Base-by-base conservation (phyloP, 2,329 filamentous ascomycete species). In the Hirsutella thompsonii region DNA sequence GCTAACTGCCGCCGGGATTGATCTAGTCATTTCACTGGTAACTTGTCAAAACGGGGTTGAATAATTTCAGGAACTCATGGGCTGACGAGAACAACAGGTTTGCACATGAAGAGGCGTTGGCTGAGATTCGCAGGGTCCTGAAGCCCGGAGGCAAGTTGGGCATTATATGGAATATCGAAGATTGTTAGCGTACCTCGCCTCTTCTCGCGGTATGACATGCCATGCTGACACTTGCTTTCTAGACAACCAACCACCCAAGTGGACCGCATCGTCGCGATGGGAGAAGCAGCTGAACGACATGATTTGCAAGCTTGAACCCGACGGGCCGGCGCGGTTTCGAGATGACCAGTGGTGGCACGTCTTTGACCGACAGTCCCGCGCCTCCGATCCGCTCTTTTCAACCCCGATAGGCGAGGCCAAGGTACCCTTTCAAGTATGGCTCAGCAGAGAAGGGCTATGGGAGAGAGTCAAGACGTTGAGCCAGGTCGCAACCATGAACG, bases 111-210 rank as follows among this genome's bases (percentile, higher is more conserved):
- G 68, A 74, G 29, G 65, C 80, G 0, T 60, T 88, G 21, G 58
- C 64, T 36, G 80, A 85, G 50, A 80, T 87, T n/a, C 70, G 76
- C 48, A 72, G 81, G 37, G 70, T 82, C 0, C 59, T 87, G 37
- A 72, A 70, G 51, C 76, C 76, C 1, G 70, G 69, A 6, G 72
- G 72, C 6, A 66, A 67, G 21, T 64, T 87, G 21, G 81, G 76
- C 13, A 58, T 83, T 55, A 78, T 87, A 40, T 87, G 83, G 82
- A 86, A 85, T 50, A 65, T 80, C 44, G 81, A 85, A 55, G 77
- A 83, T 47, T 84, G 79, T 80, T 59, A 52, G 69, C n/a, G n/a
- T n/a, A 18, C 32, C 13, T 16, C 3, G 2, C 61, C 20, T 36
- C 30, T 5, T 14, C 20, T 13, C 29, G 5, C 30, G 18, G 11